phyloP scores from a whole-genome alignment of 805 yeast species.

The Lipomyces spencermartinsiae region DNA sequence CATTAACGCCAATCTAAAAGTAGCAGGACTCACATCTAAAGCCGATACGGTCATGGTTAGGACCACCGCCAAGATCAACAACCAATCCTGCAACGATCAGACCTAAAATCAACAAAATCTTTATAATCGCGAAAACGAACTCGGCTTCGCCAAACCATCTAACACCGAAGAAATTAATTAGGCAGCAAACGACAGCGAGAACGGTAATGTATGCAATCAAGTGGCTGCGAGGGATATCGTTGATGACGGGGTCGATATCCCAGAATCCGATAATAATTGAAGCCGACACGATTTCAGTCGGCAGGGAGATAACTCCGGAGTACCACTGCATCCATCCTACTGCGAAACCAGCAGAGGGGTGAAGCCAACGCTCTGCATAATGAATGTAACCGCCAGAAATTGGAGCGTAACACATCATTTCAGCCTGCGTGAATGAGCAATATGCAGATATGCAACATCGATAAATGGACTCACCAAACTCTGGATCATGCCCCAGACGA shows the following conservation, averaged over 20 bases:
- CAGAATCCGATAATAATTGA: conserved; percentile 62
- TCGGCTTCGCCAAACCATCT: conserved; percentile 54
- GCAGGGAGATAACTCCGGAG: conserved; percentile 62
- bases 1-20: not conserved
- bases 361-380: conserved; percentile 65
- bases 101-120: conserved; percentile 70
- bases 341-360: conserved; percentile 71
- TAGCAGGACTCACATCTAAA: conserved; percentile 53
- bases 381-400: conserved; percentile 59
- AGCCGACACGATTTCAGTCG: conserved; percentile 73
- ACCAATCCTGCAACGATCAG: conserved; percentile 66
- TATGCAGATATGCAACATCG: not conserved
- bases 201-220: conserved; percentile 59
- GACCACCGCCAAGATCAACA: conserved; percentile 77
- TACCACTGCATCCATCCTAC: conserved; percentile 69
- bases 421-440: conserved; percentile 19
- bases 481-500: conserved; percentile 35
- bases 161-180: conserved; percentile 55
- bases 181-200: conserved; percentile 53
- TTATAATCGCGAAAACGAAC: conserved; percentile 67
- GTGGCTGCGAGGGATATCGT: conserved; percentile 48
- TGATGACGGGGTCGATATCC: conserved; percentile 41
- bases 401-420: conserved; percentile 47
- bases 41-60: conserved; percentile 73
- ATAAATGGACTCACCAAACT: conserved; percentile 18